Evolutionary conservation across 2,329 filamentous ascomycete genomes (phyloP), one percentile per base, ranked within the genome.

Genomic region (Torrubiellomyces zombiae): DNA sequence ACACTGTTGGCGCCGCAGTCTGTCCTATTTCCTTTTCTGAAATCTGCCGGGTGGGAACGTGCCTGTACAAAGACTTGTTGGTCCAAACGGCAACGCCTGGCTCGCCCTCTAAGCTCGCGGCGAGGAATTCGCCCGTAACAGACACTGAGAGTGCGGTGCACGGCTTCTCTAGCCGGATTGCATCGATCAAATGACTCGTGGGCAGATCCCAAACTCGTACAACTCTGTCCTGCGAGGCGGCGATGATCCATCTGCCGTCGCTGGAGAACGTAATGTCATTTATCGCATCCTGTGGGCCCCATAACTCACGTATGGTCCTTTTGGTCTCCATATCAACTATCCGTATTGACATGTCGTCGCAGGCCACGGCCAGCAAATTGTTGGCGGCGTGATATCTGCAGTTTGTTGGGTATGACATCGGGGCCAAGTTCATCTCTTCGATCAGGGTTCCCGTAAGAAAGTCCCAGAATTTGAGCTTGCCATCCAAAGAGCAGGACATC

Each of bases 401-500:
- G 10, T 67, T 72, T 1, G 71, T 79, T 26, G 92, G 74, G 22
- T 73, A 67, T 4, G 74, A 73, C 64, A 79, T 80, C 5, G 50
- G 49, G 21, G 75, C 69, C 77, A 83, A 92, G 46, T 85, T 73
- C 25, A 95, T 70, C 42, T 94, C 74, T 33, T 86, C 67, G 8
- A 79, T 45, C 3, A 95, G 61, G 21, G 70, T 66, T 6, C 86
- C 89, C 0, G 78, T 81, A n/a, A 72, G 51, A 34, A 98, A 92
- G 36, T 92, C 80, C 91, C 91, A 98, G 46, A 98, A 95, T 56
- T 94, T 95, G 39, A 95, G 65, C 48, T 77, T 92, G 16, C 89
- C 89, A 48, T 98, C 89, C 9, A 83, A 55, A 2, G 81, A 77
- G 45, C 83, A 92, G 32, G 83, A 92, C 21, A 94, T 71, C 24